These are phyloP conservation scores for Picochlorum sp. DNA, from an alignment of 139 green algal genomes.

Conservation along the genomic window DNA sequence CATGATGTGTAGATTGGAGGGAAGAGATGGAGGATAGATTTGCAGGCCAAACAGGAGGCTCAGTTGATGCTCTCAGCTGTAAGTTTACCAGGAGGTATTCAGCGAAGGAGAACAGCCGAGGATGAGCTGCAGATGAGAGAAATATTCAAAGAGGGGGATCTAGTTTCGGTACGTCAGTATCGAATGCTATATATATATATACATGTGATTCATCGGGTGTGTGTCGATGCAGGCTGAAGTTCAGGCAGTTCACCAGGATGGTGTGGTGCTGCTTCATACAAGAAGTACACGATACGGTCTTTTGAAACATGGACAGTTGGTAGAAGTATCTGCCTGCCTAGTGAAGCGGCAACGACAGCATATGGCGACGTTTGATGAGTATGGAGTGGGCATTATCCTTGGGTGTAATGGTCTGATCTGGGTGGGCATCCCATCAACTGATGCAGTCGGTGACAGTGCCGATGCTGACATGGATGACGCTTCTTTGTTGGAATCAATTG, in stretches of 20 bases:
- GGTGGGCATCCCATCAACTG: constrained; percentile 38
- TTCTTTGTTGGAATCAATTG: neutral
- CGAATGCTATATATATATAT: too few relatives aligned
- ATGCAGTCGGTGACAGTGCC: neutral
- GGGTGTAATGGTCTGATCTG: constrained; percentile 78
- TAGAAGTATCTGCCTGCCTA: constrained; percentile 56
- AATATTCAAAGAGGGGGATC: constrained; percentile 71
- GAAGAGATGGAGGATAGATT: constrained; percentile 76
- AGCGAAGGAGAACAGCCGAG: constrained; percentile 72
- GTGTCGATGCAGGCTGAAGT: constrained; percentile 59
- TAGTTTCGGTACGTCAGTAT: constrained; percentile 56
- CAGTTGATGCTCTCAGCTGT: constrained; percentile 76
- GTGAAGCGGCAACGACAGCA: constrained; percentile 79
- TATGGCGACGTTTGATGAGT: constrained; percentile 50
- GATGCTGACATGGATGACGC: neutral
- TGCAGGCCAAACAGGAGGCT: constrained; percentile 55
- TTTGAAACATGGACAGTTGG: constrained; percentile 54
- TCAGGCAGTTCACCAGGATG: constrained; percentile 65
- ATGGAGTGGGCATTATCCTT: constrained; percentile 67
- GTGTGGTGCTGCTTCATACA: constrained; percentile 71
- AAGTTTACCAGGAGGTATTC: constrained; percentile 69
- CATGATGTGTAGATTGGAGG: constrained; percentile 40
- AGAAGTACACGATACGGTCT: constrained; percentile 77
- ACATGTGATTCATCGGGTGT: neutral
- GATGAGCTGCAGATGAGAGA: constrained; percentile 85